Conservation (phyloP, 2,329 filamentous ascomycete species). For the Colletotrichum lupini region DNA sequence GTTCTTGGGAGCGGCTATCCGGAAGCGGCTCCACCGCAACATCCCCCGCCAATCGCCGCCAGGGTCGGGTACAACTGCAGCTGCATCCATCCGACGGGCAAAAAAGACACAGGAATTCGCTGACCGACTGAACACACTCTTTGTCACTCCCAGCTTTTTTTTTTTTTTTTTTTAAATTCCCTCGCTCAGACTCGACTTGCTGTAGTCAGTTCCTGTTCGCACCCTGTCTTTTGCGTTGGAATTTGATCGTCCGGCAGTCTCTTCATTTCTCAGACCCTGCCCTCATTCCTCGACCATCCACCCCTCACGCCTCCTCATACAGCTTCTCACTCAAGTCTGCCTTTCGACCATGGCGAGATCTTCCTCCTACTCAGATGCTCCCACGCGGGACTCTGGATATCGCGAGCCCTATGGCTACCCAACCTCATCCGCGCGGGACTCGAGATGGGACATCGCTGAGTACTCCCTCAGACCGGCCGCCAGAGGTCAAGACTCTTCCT, state of each 20-base stretch:
- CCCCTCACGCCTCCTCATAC: not conserved
- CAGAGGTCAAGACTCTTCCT: conserved; percentile 10
- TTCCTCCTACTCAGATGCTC: conserved; percentile 9
- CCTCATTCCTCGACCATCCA: not conserved
- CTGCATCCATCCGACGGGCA: conserved; percentile 9
- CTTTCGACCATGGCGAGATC: conserved; percentile 16
- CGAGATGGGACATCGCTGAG: conserved; percentile 22
- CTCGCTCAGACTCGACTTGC: not conserved
- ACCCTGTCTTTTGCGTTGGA: not conserved
- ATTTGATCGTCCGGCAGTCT: conserved; percentile 3
- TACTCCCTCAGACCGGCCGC: conserved; percentile 24
- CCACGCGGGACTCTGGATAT: conserved; percentile 1
- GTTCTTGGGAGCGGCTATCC: conserved; percentile 24
- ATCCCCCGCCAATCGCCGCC: conserved; percentile 16
- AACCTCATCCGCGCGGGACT: conserved; percentile 11
- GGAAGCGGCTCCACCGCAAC: conserved; percentile 28
- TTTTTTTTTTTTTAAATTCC: not conserved
- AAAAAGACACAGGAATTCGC: conserved; percentile 2
- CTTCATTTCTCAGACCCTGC: not conserved
- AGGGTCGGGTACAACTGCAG: conserved; percentile 16
- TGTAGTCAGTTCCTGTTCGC: not conserved
- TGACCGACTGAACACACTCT: not conserved
- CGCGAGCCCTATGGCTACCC: conserved; percentile 21
- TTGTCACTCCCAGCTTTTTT: not conserved
- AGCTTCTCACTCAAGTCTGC: not conserved